These are phyloP conservation scores for Phytophthora rubi DNA, from an alignment of 352 stramenopile genomes.

Conservation along the genomic window DNA sequence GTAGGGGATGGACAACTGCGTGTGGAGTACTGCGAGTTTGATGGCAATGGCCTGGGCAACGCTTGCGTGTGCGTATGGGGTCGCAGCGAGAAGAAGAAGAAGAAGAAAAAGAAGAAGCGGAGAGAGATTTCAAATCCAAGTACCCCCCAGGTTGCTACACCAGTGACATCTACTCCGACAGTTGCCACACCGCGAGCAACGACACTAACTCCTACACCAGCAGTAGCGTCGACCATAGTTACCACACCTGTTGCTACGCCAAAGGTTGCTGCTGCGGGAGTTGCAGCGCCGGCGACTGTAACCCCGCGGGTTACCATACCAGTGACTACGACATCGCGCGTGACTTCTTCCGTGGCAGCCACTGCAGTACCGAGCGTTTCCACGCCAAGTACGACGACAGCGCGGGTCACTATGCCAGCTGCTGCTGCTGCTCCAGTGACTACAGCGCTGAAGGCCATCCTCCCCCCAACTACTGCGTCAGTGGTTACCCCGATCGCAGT, in stretches of 20 bases:
- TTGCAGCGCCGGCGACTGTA: background rate
- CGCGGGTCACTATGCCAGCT: background rate
- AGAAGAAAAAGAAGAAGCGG: conserved; percentile 21
- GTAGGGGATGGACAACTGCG: conserved; percentile 49
- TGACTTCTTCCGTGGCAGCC: conserved; percentile 1
- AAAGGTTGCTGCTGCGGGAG: conserved; percentile 1
- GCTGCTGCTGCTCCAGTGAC: background rate
- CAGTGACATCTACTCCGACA: conserved; percentile 9
- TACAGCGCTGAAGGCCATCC: background rate
- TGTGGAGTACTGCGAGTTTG: conserved; percentile 74
- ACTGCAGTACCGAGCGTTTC: background rate
- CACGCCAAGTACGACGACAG: background rate
- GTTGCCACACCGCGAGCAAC: background rate
- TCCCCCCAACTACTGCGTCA: background rate
- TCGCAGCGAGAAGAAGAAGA: conserved; percentile 36
- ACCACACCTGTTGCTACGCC: background rate
- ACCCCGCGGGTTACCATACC: conserved; percentile 6
- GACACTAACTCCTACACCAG: background rate
- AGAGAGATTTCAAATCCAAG: background rate
- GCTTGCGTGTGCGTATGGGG: conserved; percentile 70
- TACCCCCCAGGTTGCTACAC: conserved; percentile 8
- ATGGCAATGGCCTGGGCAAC: conserved; percentile 68
- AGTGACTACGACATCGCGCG: background rate
- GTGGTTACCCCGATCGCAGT: background rate
- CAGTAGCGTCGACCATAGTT: background rate